A percentile compares a stretch with the other conserved stretches of the same genome.
phyloP scores from a whole-genome alignment of 257 asterid species.

The Ligustrum vulgare region DNA sequence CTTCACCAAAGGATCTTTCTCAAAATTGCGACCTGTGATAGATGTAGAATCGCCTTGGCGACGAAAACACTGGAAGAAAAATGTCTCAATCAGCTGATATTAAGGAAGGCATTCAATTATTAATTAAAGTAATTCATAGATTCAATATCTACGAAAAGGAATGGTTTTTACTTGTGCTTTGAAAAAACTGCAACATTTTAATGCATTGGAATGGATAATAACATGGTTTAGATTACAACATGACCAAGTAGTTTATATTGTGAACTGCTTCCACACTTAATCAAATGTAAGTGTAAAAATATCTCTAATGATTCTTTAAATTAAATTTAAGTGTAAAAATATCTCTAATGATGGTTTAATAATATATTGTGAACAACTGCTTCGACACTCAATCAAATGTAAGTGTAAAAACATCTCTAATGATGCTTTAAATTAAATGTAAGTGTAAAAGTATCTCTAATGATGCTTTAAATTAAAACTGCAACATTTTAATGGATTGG shows the following conservation, averaged over 20 bases:
- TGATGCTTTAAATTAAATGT: no score
- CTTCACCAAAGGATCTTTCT: conserved; percentile 54
- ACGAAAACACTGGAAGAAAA: conserved; percentile 77
- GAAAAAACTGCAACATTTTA: background rate
- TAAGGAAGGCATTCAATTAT: background rate
- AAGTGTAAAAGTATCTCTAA: no score
- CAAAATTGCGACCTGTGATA: conserved; percentile 67
- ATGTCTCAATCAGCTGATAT: background rate
- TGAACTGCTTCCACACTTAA: background rate
- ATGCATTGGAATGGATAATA: background rate
- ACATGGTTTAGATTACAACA: background rate
- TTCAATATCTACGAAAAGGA: background rate
- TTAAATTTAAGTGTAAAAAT: no score
- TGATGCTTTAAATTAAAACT: no score
- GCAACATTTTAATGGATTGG: background rate
- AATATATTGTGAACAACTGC: no score
- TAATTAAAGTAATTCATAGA: background rate
- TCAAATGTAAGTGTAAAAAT: no score
- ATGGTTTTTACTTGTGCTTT: background rate
- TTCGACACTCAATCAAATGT: no score
- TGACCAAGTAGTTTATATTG: background rate
- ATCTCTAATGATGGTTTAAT: no score
- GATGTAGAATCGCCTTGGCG: conserved; percentile 89
- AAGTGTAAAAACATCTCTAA: no score
- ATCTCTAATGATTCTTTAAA: no score